Conservation (phyloP, 495 filamentous ascomycete species). For the Apodospora peruviana region DNA sequence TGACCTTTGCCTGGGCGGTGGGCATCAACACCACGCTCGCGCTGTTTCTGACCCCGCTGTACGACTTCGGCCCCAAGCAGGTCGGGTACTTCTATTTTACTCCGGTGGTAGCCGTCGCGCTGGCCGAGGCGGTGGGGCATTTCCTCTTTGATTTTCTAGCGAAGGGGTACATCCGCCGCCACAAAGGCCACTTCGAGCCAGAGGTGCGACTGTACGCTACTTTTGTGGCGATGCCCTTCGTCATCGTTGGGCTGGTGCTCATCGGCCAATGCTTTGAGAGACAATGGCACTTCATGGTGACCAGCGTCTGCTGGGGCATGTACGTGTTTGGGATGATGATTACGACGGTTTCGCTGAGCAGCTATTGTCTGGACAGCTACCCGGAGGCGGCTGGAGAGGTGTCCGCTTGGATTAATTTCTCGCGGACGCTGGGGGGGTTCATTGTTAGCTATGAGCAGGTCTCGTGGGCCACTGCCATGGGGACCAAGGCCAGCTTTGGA, state of each 20-base stretch:
- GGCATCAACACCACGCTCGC: slow-evolving; percentile 58
- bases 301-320: slow-evolving; percentile 48
- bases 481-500: slow-evolving; percentile 39
- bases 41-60: slow-evolving; percentile 48
- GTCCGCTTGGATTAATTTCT: slow-evolving; percentile 46
- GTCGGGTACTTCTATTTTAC: slow-evolving; percentile 61
- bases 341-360: slow-evolving; percentile 54
- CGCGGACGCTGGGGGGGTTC: slow-evolving; percentile 42
- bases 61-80: slow-evolving; percentile 48
- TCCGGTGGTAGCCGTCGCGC: slow-evolving; percentile 45
- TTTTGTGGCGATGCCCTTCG: slow-evolving; percentile 45
- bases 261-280: slow-evolving; percentile 51
- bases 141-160: slow-evolving; percentile 55
- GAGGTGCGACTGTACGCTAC: slow-evolving; percentile 53
- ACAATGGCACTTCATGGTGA: slow-evolving; percentile 51
- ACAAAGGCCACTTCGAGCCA: slow-evolving; percentile 52
- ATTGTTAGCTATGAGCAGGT: slow-evolving; percentile 49
- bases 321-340: slow-evolving; percentile 61
- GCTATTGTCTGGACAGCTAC: slow-evolving; percentile 56
- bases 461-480: slow-evolving; percentile 28
- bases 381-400: slow-evolving; percentile 54
- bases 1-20: slow-evolving; percentile 57
- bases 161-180: slow-evolving; percentile 39
- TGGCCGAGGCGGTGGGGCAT: slow-evolving; percentile 52
- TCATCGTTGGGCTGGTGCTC: slow-evolving; percentile 46